Evolutionary conservation across 345 rosid species (phyloP).

Genomic region (Jatropha curcas): DNA sequence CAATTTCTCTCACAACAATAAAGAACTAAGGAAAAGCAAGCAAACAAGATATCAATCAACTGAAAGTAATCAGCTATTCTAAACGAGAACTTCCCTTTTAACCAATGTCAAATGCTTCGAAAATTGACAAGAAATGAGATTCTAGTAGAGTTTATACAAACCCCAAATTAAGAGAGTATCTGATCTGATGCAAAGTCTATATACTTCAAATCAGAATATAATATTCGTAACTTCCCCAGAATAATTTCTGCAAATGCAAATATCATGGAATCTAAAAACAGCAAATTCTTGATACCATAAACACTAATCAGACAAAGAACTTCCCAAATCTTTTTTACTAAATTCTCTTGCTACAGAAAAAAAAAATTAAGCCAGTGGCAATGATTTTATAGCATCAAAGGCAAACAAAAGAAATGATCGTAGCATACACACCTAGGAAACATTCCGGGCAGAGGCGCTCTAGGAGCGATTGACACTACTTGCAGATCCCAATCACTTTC

Average conservation of each 20-base stretch:
- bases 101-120: background rate
- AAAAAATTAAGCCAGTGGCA: conserved; percentile 9
- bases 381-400: background rate
- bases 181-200: conserved; percentile 9
- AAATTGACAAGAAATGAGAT: background rate
- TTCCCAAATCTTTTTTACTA: background rate
- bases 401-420: background rate
- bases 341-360: background rate
- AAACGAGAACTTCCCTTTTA: background rate
- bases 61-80: background rate
- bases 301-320: background rate
- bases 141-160: background rate
- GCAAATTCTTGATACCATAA: conserved; percentile 13
- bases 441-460: conserved; percentile 51
- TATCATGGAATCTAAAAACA: conserved; percentile 23
- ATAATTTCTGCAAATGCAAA: conserved; percentile 13
- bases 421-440: conserved; percentile 56
- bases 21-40: background rate
- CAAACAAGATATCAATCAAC: background rate
- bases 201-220: conserved; percentile 14
- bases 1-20: background rate
- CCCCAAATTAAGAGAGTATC: conserved; percentile 6
- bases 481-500: conserved; percentile 97
- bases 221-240: conserved; percentile 10
- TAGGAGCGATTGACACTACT: conserved; percentile 79